Evolutionary conservation across 495 filamentous ascomycete genomes (phyloP), one percentile per base, ranked within the genome.

Genomic region (Cercophora sp.): DNA sequence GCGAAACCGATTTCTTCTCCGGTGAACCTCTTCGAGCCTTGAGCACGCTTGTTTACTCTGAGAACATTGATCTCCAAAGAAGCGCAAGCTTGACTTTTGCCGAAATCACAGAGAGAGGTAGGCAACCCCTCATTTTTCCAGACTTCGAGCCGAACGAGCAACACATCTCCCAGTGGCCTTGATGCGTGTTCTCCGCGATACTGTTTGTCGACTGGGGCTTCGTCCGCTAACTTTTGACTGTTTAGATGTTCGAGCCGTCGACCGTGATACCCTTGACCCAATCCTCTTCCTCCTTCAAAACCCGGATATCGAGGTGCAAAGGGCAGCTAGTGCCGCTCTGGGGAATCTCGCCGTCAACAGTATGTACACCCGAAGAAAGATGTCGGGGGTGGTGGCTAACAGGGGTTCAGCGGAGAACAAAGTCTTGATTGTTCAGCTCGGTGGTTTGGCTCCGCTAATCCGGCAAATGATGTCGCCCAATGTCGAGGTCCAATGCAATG

Each of bases 401-500:
- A 18, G 23, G 35, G 24, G 23, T 48, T n/a, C 58, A 96, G 93
- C 86, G 58, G 91, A 96, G 61, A 98, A 98, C 77, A 98, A 98
- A 66, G 91, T 97, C 58, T 74, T 89, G 61, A 97, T 98, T 54
- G 93, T 98, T 54, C 79, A 85, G 36, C 83, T 98, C 10, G 91
- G 91, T 60, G 93, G 93, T 27, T 80, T 98, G 57, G 80, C 82
- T 34, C 93, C 94, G 46, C 80, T 98, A 45, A 98, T 98, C 72
- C 85, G 88, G 41, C 94, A 97, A 70, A 98, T 98, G 93, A 90
- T 90, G 78, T 96, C 92, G 34, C 82, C 85, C n/a, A 98, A 98
- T 60, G 93, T 98, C 55, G 93, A 98, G 70, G 93, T 98, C 26
- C 93, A 97, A 69, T 98, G 93, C 79, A 98, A 98, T 66, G 93